Evolutionary conservation across 345 rosid genomes (phyloP).

Genomic region (Camelina laxa): DNA sequence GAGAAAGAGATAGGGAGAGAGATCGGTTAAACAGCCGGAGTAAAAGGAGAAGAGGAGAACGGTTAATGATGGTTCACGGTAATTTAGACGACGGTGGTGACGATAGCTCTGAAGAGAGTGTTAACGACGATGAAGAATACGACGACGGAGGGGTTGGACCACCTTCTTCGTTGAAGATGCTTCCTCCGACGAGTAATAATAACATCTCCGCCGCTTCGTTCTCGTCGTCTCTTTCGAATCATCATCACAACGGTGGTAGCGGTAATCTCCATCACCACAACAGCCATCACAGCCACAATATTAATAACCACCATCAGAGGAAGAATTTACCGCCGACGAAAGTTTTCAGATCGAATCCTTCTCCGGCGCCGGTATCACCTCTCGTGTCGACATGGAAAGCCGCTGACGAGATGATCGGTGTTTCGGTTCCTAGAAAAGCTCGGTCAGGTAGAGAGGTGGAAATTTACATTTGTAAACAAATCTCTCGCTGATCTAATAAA

Average conservation of each 20-base stretch:
- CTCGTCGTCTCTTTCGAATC: conserved; percentile 62
- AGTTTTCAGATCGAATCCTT: conserved; percentile 60
- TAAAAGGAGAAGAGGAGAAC: conserved; percentile 84
- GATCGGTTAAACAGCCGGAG: conserved; percentile 81
- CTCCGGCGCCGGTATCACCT: conserved; percentile 46
- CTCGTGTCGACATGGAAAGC: conserved; percentile 63
- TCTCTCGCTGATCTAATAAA: conserved; percentile 29
- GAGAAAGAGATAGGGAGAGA: conserved; percentile 77
- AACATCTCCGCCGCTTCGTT: conserved; percentile 58
- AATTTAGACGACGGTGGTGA: conserved; percentile 78
- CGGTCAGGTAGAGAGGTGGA: conserved; percentile 99
- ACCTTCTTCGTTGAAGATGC: conserved; percentile 64
- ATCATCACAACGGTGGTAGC: conserved; percentile 43
- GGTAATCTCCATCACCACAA: conserved; percentile 41
- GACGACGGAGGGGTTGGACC: conserved; percentile 65
- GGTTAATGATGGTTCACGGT: conserved; percentile 70
- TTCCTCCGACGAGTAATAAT: conserved; percentile 62
- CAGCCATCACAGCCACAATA: not conserved
- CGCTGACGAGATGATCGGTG: conserved; percentile 95
- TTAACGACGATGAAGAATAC: conserved; percentile 90
- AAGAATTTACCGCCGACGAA: conserved; percentile 68
- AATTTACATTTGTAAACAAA: conserved; percentile 33
- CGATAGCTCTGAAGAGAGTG: conserved; percentile 90
- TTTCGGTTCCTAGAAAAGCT: conserved; percentile 98
- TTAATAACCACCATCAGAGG: conserved; percentile 45